These are phyloP conservation scores for Erodium moschatum DNA, from an alignment of 441 rosid species.

Conservation along the genomic window DNA sequence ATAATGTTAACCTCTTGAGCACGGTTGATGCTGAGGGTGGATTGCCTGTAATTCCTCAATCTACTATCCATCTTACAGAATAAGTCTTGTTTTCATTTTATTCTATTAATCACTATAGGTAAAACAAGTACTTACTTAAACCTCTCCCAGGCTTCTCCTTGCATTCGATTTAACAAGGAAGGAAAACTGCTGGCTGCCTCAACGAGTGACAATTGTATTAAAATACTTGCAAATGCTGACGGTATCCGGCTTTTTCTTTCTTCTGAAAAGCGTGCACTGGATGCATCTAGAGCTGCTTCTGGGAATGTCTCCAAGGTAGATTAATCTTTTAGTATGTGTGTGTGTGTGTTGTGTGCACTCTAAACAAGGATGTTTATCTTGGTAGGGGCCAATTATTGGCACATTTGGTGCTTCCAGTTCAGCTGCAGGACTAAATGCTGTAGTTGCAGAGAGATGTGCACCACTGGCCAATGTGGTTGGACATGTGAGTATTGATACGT, in stretches of 20 bases:
- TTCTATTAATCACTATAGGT: not conserved
- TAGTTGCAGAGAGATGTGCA: conserved; percentile 42
- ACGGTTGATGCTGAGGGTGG: conserved; percentile 63
- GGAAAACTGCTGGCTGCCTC: conserved; percentile 71
- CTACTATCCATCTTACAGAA: not conserved
- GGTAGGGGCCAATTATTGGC: conserved; percentile 44
- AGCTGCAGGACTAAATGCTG: conserved; percentile 34
- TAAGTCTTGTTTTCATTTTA: not conserved
- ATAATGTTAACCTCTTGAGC: conserved; percentile 37
- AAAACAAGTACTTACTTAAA: conserved; percentile 5
- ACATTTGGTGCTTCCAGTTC: conserved; percentile 43
- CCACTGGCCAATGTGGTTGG: conserved; percentile 47
- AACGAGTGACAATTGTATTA: conserved; percentile 59
- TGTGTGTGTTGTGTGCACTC: conserved; percentile 4
- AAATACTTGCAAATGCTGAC: conserved; percentile 63
- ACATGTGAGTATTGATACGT: conserved; percentile 32
- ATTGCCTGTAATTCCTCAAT: conserved; percentile 39
- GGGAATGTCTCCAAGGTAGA: conserved; percentile 51
- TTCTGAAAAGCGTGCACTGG: conserved; percentile 54
- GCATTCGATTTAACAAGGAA: conserved; percentile 68
- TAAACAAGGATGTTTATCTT: conserved; percentile 13
- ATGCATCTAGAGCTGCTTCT: conserved; percentile 53
- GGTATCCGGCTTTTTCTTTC: conserved; percentile 54
- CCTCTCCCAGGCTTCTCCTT: conserved; percentile 60
- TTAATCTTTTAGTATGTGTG: conserved; percentile 8